A percentile compares a stretch with the other conserved stretches of the same genome.
These are phyloP conservation scores for Amorphotheca resinae DNA, from an alignment of 495 filamentous ascomycete species.

Conservation along the genomic window DNA sequence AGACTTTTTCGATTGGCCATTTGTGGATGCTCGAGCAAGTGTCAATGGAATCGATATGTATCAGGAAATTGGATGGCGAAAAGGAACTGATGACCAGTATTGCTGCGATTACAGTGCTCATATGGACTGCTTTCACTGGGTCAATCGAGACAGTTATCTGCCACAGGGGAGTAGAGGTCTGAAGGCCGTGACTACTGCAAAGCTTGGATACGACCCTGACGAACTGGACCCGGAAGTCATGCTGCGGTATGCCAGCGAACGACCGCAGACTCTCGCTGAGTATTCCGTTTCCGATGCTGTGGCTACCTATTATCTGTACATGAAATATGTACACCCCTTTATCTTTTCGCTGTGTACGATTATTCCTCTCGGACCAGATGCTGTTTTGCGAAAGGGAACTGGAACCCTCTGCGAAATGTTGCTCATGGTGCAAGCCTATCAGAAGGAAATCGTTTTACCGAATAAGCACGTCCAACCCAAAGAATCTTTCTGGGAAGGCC, in stretches of 20 bases:
- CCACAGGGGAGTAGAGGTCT: constrained; percentile 94
- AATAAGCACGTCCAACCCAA: constrained; percentile 91
- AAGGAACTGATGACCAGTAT: constrained; percentile 90
- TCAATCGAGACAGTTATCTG: constrained; percentile 95
- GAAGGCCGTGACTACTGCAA: constrained; percentile 95
- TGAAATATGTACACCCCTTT: constrained; percentile 99
- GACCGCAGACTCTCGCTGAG: constrained; percentile 86
- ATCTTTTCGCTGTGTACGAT: constrained; percentile 98
- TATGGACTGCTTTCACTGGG: constrained; percentile 99
- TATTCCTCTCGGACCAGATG: constrained; percentile 83
- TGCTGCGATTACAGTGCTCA: constrained; percentile 90
- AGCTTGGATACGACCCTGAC: constrained; percentile 96
- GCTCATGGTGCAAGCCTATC: constrained; percentile 94
- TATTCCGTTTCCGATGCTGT: constrained; percentile 99
- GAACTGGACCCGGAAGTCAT: constrained; percentile 97
- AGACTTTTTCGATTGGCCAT: constrained; percentile 99
- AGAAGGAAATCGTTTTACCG: constrained; percentile 81
- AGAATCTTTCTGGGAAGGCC: constrained; percentile 93
- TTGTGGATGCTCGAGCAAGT: constrained; percentile 86
- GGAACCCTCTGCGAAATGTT: constrained; percentile 98
- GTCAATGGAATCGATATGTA: constrained; percentile 99
- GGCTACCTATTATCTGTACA: constrained; percentile 97
- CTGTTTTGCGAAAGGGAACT: constrained; percentile 87
- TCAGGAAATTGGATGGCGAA: constrained; percentile 90
- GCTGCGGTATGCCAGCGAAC: constrained; percentile 85